Conservation (phyloP, 2,329 filamentous ascomycete genomes). For the Remersonia thermophila region DNA sequence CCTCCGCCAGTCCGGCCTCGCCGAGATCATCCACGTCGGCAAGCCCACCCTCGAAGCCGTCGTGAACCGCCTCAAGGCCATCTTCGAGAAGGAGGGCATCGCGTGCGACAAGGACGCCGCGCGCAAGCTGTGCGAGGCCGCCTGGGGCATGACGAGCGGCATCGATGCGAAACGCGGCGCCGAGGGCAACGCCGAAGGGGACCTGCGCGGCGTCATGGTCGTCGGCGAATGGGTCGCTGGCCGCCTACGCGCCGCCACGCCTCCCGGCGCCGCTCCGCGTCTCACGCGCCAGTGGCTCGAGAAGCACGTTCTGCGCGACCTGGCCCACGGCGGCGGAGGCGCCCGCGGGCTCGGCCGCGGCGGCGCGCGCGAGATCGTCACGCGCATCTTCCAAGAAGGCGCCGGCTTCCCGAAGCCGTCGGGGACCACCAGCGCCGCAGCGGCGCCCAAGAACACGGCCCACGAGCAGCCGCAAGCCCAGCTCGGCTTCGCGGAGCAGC, state of each 20-base stretch:
- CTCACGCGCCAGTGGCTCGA: conserved; percentile 71
- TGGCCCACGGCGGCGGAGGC: conserved; percentile 58
- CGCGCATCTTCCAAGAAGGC: conserved; percentile 66
- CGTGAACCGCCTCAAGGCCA: conserved; percentile 62
- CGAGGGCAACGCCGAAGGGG: conserved; percentile 56
- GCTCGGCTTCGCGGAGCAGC: conserved; percentile 59
- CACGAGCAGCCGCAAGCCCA: conserved; percentile 45
- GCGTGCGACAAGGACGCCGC: conserved; percentile 81
- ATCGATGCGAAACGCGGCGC: conserved; percentile 56
- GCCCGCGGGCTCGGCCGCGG: conserved; percentile 61
- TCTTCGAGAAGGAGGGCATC: conserved; percentile 85
- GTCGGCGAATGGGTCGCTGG: conserved; percentile 78
- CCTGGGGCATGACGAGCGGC: conserved; percentile 67
- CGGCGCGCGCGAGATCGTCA: conserved; percentile 60
- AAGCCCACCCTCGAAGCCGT: conserved; percentile 82
- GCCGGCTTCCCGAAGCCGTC: conserved; percentile 58
- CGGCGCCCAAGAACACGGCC: conserved; percentile 29
- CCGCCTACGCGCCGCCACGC: conserved; percentile 45
- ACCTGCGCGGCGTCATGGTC: conserved; percentile 73
- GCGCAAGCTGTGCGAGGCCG: conserved; percentile 68
- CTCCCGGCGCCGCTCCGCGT: conserved; percentile 28
- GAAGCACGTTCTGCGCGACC: conserved; percentile 52
- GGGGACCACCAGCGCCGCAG: conserved; percentile 23
- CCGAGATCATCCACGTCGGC: conserved; percentile 84
- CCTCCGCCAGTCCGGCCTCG: conserved; percentile 69